These are phyloP conservation scores for Candida lessepsii DNA, from an alignment of 805 yeast species.

Conservation along the genomic window DNA sequence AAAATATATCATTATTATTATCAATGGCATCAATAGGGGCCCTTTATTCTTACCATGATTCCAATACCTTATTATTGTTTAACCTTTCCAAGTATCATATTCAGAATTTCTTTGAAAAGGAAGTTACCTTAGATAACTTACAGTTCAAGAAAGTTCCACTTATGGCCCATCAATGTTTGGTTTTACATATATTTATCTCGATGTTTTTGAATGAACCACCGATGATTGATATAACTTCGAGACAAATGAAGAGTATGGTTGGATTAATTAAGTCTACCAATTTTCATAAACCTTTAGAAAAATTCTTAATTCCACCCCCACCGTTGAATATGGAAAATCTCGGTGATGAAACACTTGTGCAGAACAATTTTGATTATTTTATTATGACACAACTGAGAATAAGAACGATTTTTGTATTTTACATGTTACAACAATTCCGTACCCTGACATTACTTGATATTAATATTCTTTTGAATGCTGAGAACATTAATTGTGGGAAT, in stretches of 20 bases:
- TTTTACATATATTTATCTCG: slow-evolving; percentile 54
- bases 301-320: slow-evolving; percentile 42
- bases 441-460: slow-evolving; percentile 43
- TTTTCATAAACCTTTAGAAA: slow-evolving; percentile 50
- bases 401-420: slow-evolving; percentile 51
- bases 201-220: slow-evolving; percentile 54
- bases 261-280: slow-evolving; percentile 54
- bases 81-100: slow-evolving; percentile 66
- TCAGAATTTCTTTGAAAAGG: slow-evolving; percentile 61
- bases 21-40: slow-evolving; percentile 92
- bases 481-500: slow-evolving; percentile 60
- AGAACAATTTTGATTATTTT: slow-evolving; percentile 49
- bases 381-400: slow-evolving; percentile 55
- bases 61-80: slow-evolving; percentile 69
- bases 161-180: slow-evolving; percentile 55
- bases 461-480: slow-evolving; percentile 36
- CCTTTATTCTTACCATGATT: slow-evolving; percentile 73
- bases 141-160: slow-evolving; percentile 54
- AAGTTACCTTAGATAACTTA: slow-evolving; percentile 43
- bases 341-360: slow-evolving; percentile 20
- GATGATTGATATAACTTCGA: slow-evolving; percentile 50
- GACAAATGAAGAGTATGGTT: slow-evolving; percentile 53
- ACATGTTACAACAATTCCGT: slow-evolving; percentile 48
- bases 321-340: slow-evolving; percentile 7
- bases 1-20: slow-evolving; percentile 63